These are phyloP conservation scores for Microcos paniculata DNA, from an alignment of 345 rosid genomes.

Conservation along the genomic window DNA sequence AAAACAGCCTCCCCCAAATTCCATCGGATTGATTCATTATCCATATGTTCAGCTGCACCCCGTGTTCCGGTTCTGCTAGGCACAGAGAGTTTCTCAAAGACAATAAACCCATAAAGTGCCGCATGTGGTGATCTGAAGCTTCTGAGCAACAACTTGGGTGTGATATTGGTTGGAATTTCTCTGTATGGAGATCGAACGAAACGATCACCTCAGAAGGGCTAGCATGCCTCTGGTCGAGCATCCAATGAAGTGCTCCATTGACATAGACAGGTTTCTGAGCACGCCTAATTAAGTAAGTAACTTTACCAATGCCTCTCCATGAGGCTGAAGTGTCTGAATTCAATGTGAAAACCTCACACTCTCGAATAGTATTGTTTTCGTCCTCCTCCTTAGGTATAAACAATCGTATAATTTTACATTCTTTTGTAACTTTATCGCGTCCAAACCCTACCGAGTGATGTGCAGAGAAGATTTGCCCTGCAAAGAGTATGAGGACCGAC, in stretches of 20 bases:
- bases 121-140: neutral
- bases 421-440: conserved; percentile 1
- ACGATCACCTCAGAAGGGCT: neutral
- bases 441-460: neutral
- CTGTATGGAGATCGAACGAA: neutral
- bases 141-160: neutral
- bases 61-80: neutral
- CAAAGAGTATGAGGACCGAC: neutral
- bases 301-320: neutral
- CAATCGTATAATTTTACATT: neutral
- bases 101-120: neutral
- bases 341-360: conserved; percentile 1
- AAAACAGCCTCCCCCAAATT: neutral
- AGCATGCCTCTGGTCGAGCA: neutral
- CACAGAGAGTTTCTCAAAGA: neutral
- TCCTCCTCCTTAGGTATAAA: neutral
- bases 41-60: neutral
- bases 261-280: neutral
- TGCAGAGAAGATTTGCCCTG: neutral
- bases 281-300: neutral
- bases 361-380: neutral
- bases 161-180: neutral
- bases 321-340: neutral
- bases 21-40: neutral
- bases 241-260: neutral